Percentiles rank a stretch among this genome's conserved stretches.
Evolutionary conservation across 345 rosid species (phyloP).

Genomic region (Murraya koenigii): DNA sequence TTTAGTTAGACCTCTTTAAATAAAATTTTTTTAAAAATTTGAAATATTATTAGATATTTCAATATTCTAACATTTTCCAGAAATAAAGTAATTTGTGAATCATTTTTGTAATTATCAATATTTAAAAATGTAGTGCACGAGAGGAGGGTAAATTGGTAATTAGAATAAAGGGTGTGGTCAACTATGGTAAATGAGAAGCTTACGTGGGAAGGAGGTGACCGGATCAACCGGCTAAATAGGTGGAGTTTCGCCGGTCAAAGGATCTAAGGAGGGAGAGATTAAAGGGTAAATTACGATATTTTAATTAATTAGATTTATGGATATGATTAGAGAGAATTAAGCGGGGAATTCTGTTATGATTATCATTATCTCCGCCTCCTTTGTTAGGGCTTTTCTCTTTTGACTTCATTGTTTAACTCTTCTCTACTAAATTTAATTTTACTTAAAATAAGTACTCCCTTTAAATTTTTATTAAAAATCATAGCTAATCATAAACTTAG

Average conservation of each 20-base stretch:
- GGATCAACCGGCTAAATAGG: conserved; percentile 10
- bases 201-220: conserved; percentile 1
- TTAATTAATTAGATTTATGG: background rate
- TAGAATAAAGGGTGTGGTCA: background rate
- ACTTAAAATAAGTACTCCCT: no score
- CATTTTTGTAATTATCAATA: background rate
- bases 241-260: conserved; percentile 6
- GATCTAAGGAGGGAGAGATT: background rate
- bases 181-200: background rate
- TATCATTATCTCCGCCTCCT: conserved; percentile 10
- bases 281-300: conserved; percentile 6
- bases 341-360: conserved; percentile 21
- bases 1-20: background rate
- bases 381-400: background rate
- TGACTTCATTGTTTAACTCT: background rate
- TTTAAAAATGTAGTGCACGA: background rate
- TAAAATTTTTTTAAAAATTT: no score
- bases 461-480: no score
- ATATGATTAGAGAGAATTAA: conserved; percentile 16
- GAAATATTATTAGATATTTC: no score
- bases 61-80: no score
- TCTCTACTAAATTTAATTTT: background rate
- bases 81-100: background rate
- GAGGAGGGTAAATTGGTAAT: conserved; percentile 4
- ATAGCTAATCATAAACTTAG: no score